Percentiles rank a stretch among this genome's conserved stretches.
These are phyloP conservation scores for Fusarium poae DNA, from an alignment of 2,329 filamentous ascomycete genomes.

Conservation along the genomic window DNA sequence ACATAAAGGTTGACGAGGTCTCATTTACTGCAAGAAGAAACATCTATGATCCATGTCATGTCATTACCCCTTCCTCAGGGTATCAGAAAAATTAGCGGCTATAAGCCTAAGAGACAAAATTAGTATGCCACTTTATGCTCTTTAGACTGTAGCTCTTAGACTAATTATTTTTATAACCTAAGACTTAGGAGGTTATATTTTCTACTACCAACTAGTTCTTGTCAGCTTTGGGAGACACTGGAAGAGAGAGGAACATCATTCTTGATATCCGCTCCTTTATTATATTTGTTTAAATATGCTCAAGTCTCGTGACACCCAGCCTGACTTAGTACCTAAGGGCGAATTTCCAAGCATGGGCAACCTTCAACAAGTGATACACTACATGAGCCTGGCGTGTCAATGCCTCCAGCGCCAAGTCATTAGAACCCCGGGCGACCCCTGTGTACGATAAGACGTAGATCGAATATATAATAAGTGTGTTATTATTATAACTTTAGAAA, in stretches of 20 bases:
- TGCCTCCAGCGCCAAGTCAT: background rate
- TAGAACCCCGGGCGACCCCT: background rate
- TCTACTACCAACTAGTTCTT: too few relatives aligned
- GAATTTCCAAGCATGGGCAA: background rate
- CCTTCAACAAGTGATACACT: background rate
- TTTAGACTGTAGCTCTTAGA: too few relatives aligned
- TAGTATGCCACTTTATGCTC: too few relatives aligned
- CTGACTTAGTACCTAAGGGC: background rate
- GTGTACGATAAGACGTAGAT: constrained; percentile 1
- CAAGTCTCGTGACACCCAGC: background rate
- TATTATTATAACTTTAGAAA: background rate
- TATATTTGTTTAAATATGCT: background rate
- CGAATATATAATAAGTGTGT: background rate
- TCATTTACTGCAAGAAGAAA: background rate
- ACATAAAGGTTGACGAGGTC: background rate
- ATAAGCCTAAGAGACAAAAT: too few relatives aligned
- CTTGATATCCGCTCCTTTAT: background rate
- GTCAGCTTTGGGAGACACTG: background rate
- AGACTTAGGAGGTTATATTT: too few relatives aligned
- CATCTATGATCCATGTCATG: background rate
- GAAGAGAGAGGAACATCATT: background rate
- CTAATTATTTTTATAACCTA: too few relatives aligned
- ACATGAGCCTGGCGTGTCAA: background rate
- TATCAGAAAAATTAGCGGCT: too few relatives aligned
- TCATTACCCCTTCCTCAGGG: background rate